phyloP scores from a whole-genome alignment of 257 asterid genomes.

The Nicotiana noctiflora region DNA sequence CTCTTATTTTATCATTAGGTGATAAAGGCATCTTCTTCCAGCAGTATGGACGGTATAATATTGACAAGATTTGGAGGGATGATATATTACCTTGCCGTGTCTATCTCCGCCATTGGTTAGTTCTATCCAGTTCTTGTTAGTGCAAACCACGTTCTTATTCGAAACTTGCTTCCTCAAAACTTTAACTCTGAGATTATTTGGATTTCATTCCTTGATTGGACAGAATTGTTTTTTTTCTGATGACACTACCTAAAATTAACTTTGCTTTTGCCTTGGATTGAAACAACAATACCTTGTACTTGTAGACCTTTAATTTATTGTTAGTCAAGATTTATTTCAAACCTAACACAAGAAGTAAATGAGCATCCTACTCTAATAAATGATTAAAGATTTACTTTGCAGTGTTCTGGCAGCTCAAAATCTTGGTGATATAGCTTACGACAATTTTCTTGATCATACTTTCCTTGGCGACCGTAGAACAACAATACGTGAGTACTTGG shows the following conservation, averaged over 20 bases:
- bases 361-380: too few relatives aligned
- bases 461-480: slow-evolving; percentile 86
- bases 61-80: slow-evolving; percentile 74
- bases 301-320: neutral
- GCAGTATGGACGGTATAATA: slow-evolving; percentile 53
- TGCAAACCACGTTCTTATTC: neutral
- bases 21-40: slow-evolving; percentile 47
- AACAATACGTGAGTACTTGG: slow-evolving; percentile 68
- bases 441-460: slow-evolving; percentile 81
- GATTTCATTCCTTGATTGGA: neutral
- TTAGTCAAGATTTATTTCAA: neutral
- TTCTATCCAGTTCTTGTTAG: neutral
- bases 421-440: slow-evolving; percentile 53
- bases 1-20: slow-evolving; percentile 39
- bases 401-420: slow-evolving; percentile 92
- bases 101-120: slow-evolving; percentile 95
- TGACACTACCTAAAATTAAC: too few relatives aligned
- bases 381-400: slow-evolving; percentile 17
- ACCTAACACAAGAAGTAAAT: too few relatives aligned
- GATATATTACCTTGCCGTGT: slow-evolving; percentile 90
- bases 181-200: neutral
- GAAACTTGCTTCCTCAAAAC: neutral
- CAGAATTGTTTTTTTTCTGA: too few relatives aligned
- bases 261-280: neutral
- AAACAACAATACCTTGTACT: too few relatives aligned